These are phyloP conservation scores for Curvularia verruculosa DNA, from an alignment of 2,329 filamentous ascomycete species.

Conservation along the genomic window DNA sequence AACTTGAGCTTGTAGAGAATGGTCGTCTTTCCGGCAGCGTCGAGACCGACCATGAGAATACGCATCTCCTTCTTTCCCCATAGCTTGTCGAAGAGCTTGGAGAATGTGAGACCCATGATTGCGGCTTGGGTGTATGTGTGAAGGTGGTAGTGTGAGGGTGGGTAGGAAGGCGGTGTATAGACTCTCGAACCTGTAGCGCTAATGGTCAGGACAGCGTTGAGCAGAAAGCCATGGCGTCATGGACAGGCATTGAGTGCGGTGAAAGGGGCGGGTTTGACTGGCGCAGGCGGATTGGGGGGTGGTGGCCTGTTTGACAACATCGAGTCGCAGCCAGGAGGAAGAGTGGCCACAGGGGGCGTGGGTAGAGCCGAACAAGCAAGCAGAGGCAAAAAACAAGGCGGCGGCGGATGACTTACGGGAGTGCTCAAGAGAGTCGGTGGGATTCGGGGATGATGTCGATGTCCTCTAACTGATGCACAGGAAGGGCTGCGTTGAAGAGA, in stretches of 20 bases:
- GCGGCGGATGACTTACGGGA: constrained; percentile 42
- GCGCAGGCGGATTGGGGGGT: constrained; percentile 31
- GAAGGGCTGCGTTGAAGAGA: constrained; percentile 49
- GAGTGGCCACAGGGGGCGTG: constrained; percentile 17
- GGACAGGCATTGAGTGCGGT: constrained; percentile 14
- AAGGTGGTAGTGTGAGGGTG: constrained; percentile 34
- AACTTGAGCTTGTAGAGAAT: constrained; percentile 99
- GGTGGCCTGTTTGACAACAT: constrained; percentile 37
- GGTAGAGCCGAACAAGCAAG: constrained; percentile 22
- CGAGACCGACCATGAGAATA: constrained; percentile 95
- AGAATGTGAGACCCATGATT: constrained; percentile 91
- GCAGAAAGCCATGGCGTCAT: constrained; percentile 18
- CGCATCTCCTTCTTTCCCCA: constrained; percentile 99
- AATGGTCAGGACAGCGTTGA: constrained; percentile 24
- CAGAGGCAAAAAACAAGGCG: constrained; percentile 19
- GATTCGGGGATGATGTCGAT: constrained; percentile 47
- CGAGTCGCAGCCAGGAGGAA: constrained; percentile 31
- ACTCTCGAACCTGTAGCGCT: constrained; percentile 46
- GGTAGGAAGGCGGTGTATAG: constrained; percentile 37
- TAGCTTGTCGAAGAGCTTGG: constrained; percentile 97
- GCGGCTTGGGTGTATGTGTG: constrained; percentile 53
- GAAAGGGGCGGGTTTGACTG: constrained; percentile 14
- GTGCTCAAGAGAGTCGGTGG: constrained; percentile 45
- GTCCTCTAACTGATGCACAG: constrained; percentile 50
- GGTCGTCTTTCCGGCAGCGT: constrained; percentile 95